Conservation (phyloP, 148 eudicot species). For the Gaultheria prostrata region DNA sequence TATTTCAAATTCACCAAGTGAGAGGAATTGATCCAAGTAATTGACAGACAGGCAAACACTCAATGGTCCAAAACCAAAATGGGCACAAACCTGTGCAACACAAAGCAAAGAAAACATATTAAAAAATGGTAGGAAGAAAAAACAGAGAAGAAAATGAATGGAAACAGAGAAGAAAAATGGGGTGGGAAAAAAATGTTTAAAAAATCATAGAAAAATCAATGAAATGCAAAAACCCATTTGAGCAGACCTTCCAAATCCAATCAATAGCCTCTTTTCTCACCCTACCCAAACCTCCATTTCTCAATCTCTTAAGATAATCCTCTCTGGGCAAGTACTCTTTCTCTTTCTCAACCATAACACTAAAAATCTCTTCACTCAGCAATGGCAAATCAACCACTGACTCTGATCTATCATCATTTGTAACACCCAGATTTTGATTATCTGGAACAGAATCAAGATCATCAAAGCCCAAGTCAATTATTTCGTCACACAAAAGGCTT, state of each 20-base stretch:
- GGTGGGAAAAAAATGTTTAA: neutral
- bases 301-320: conserved; percentile 63
- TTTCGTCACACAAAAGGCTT: conserved; percentile 49
- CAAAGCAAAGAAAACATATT: conserved; percentile 10
- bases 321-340: conserved; percentile 42
- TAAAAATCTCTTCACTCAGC: conserved; percentile 50
- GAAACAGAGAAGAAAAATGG: neutral
- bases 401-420: conserved; percentile 28
- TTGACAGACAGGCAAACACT: conserved; percentile 57
- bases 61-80: conserved; percentile 58
- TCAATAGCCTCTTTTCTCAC: conserved; percentile 61
- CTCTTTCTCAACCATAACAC: conserved; percentile 54
- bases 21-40: conserved; percentile 73
- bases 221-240: neutral
- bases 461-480: conserved; percentile 46
- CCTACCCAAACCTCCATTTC: conserved; percentile 46
- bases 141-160: neutral
- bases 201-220: conserved; percentile 2
- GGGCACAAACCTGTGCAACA: conserved; percentile 63
- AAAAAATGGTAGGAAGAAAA: too few relatives aligned
- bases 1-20: conserved; percentile 42
- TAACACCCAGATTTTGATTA: conserved; percentile 21
- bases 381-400: conserved; percentile 32
- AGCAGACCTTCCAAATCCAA: conserved; percentile 81
- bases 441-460: conserved; percentile 33